Percentiles rank a stretch among this genome's conserved stretches.
Conservation (phyloP, 768 basidiomycete genomes). For the Leccinellum luteum region DNA sequence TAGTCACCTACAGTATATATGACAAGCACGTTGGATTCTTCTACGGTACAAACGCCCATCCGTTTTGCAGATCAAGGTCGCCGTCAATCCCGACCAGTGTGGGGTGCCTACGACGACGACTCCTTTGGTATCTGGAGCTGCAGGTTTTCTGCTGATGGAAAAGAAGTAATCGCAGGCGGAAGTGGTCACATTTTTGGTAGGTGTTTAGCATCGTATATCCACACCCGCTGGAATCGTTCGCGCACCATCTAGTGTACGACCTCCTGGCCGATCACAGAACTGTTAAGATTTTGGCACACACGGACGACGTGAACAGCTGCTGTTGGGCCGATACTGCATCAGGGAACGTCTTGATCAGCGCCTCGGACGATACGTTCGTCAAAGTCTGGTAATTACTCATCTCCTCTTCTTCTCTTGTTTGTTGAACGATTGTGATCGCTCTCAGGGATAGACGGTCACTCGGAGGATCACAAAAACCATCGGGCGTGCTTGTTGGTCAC, state of each 20-base stretch:
- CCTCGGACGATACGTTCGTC: slow-evolving; percentile 90
- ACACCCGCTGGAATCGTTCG: background rate
- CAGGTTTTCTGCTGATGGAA: slow-evolving; percentile 93
- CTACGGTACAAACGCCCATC: slow-evolving; percentile 60
- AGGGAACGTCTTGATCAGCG: slow-evolving; percentile 92
- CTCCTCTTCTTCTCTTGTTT: background rate
- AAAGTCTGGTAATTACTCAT: slow-evolving; percentile 81
- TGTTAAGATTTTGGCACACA: slow-evolving; percentile 84
- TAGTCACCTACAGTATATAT: slow-evolving; percentile 73
- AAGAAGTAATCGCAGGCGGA: slow-evolving; percentile 92
- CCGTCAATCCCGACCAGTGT: slow-evolving; percentile 32
- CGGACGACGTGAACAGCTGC: slow-evolving; percentile 91
- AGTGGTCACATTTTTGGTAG: slow-evolving; percentile 75
- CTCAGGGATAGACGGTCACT: slow-evolving; percentile 53
- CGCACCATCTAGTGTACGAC: slow-evolving; percentile 72
- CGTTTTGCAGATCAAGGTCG: slow-evolving; percentile 49
- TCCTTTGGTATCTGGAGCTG: slow-evolving; percentile 87
- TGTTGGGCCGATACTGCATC: slow-evolving; percentile 94
- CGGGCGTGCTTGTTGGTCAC: slow-evolving; percentile 92
- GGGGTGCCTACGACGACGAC: slow-evolving; percentile 38
- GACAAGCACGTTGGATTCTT: slow-evolving; percentile 67
- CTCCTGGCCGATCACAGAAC: slow-evolving; percentile 74
- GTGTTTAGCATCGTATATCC: slow-evolving; percentile 5
- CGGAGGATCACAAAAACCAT: slow-evolving; percentile 61
- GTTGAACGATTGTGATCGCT: background rate